Evolutionary conservation across 2,329 filamentous ascomycete species (phyloP), one percentile per base, ranked within the genome.

Genomic region (Claviceps humidiphila): DNA sequence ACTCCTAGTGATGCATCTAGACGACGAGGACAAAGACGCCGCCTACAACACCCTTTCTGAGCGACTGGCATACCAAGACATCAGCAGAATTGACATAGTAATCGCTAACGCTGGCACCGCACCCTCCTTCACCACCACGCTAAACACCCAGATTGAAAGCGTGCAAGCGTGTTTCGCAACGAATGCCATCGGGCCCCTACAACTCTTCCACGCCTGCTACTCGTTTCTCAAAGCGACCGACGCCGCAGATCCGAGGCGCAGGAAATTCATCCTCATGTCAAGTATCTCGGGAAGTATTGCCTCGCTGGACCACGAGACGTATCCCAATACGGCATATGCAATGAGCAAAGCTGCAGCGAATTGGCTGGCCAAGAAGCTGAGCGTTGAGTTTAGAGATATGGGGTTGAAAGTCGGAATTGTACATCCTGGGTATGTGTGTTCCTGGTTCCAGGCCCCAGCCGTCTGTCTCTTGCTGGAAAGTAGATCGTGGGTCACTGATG

Each of bases 61-160:
- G 5, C 51, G 46, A 16, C 37, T 55, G 3, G 37, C 16, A 13
- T 47, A 56, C 5, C 7, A 26, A 6, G 48, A 60, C 6, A 69
- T 80, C 52, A 55, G 59, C 6, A 58, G 65, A 37, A 60, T 80
- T 4, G 75, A 80, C 57, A 59, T 76, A 9, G 69, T 80, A 4
- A 71, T 81, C 51, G 72, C 76, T 51, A 80, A 80, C 58, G 75
- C 76, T 5, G 57, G 51, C n/a, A 34, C 40, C 8, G n/a, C 40
- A 2, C n/a, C 26, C n/a, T 38, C n/a, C 22, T 54, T 50, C 45
- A 24, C 16, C 22, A 26, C 14, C 11, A 49, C 53, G 9, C 49
- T 56, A 4, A 34, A 50, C 17, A 54, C 55, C 4, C 22, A 51
- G 5, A 34, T 50, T 13, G 49, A 53, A 4, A 30, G 24, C 5